phyloP scores from a whole-genome alignment of 495 filamentous ascomycete species.

The Xylaria intraflava region DNA sequence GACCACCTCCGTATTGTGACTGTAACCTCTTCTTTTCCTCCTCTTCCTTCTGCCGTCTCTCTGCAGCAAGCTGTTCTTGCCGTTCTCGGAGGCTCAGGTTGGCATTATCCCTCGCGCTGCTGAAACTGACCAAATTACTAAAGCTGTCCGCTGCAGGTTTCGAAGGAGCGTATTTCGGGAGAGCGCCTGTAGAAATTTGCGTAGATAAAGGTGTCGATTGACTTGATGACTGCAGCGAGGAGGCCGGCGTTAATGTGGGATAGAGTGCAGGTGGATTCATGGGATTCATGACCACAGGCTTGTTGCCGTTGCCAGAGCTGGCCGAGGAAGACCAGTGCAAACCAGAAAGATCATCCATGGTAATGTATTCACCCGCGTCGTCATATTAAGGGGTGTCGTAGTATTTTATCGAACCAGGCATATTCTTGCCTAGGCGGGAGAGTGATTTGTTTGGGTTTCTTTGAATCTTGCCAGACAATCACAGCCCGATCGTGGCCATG shows the following conservation, averaged over 20 bases:
- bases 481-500: constrained; percentile 1
- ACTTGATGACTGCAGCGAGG: constrained; percentile 54
- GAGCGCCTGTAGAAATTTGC: constrained; percentile 44
- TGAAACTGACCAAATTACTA: constrained; percentile 76
- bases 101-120: constrained; percentile 55
- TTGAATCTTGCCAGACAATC: background rate
- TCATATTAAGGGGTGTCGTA: constrained; percentile 19
- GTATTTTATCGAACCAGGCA: constrained; percentile 5
- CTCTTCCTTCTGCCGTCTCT: constrained; percentile 68
- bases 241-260: constrained; percentile 54
- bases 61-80: constrained; percentile 71
- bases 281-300: constrained; percentile 46
- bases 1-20: constrained; percentile 62
- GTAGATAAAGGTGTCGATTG: constrained; percentile 61
- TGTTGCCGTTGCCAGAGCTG: constrained; percentile 29
- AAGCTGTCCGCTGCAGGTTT: constrained; percentile 78
- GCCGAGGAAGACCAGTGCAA: constrained; percentile 48
- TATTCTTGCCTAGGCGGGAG: constrained; percentile 11
- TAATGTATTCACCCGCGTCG: constrained; percentile 10
- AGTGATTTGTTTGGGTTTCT: constrained; percentile 5
- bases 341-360: constrained; percentile 50
- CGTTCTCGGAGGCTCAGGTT: constrained; percentile 78
- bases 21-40: constrained; percentile 63
- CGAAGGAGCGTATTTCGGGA: constrained; percentile 47
- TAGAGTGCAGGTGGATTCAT: constrained; percentile 46